Evolutionary conservation across 495 filamentous ascomycete species (phyloP).

Genomic region (Podospora pseudocomata): DNA sequence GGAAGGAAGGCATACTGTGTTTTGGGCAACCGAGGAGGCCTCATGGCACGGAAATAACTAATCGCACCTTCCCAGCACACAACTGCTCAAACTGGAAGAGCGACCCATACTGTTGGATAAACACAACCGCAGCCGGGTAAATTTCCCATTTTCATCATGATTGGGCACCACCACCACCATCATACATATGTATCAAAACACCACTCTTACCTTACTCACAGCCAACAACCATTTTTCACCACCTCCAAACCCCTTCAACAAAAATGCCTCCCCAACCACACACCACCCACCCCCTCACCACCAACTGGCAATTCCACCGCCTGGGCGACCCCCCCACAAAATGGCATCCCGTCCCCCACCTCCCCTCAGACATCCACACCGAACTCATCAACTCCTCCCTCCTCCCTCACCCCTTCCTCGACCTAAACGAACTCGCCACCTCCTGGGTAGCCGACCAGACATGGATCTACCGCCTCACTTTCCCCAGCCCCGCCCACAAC

Average conservation of each 20-base stretch:
- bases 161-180: neutral
- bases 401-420: constrained; percentile 61
- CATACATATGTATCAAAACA: neutral
- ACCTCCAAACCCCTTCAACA: neutral
- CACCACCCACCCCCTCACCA: constrained; percentile 6
- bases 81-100: too few relatives aligned
- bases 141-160: neutral
- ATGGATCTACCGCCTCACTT: constrained; percentile 52
- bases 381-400: constrained; percentile 25
- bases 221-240: neutral
- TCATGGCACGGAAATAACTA: too few relatives aligned
- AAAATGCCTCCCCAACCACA: neutral
- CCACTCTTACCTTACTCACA: neutral
- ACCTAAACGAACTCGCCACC: constrained; percentile 63
- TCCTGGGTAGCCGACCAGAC: constrained; percentile 68
- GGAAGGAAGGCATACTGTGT: too few relatives aligned
- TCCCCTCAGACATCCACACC: constrained; percentile 27
- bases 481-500: constrained; percentile 35
- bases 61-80: too few relatives aligned
- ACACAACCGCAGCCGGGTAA: neutral
- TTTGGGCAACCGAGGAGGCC: too few relatives aligned
- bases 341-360: constrained; percentile 22
- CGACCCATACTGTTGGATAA: neutral
- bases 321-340: constrained; percentile 1
- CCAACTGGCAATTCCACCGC: constrained; percentile 24